phyloP scores from a whole-genome alignment of 768 basidiomycete species.

The Macrocybe gigantea region DNA sequence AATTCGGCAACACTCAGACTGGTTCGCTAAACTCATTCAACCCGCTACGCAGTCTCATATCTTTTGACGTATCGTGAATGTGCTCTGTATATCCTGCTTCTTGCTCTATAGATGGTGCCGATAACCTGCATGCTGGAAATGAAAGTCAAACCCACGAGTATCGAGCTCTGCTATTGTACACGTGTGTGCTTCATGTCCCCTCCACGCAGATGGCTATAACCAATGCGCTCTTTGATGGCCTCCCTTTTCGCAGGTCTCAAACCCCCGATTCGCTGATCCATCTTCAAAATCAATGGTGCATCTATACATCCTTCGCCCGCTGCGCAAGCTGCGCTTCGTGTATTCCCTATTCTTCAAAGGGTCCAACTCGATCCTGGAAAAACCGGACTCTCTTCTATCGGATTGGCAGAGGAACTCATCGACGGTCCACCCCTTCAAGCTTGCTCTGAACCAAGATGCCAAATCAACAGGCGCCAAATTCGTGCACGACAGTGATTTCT shows the following conservation, averaged over 20 bases:
- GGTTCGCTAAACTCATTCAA: too few species aligned
- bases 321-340: conserved; percentile 29
- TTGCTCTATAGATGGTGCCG: too few species aligned
- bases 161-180: conserved; percentile 14
- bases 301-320: conserved; percentile 29
- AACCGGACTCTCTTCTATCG: conserved; percentile 5
- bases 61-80: too few species aligned
- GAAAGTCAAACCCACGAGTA: conserved; percentile 8
- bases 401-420: neutral
- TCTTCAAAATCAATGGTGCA: conserved; percentile 26
- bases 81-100: too few species aligned
- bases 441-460: conserved; percentile 2
- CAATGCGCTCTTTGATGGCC: conserved; percentile 10
- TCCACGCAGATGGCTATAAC: conserved; percentile 11
- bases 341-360: conserved; percentile 23
- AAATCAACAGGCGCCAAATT: conserved; percentile 8
- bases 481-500: conserved; percentile 27
- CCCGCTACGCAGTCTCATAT: too few species aligned
- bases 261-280: conserved; percentile 3
- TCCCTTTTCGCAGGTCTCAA: conserved; percentile 6
- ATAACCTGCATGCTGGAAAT: too few species aligned
- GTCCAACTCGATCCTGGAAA: conserved; percentile 23
- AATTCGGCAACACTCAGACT: too few species aligned
- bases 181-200: conserved; percentile 34
- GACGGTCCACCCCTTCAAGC: conserved; percentile 5